Evolutionary conservation across 257 asterid species (phyloP).

Genomic region (Solanum tacnaense): DNA sequence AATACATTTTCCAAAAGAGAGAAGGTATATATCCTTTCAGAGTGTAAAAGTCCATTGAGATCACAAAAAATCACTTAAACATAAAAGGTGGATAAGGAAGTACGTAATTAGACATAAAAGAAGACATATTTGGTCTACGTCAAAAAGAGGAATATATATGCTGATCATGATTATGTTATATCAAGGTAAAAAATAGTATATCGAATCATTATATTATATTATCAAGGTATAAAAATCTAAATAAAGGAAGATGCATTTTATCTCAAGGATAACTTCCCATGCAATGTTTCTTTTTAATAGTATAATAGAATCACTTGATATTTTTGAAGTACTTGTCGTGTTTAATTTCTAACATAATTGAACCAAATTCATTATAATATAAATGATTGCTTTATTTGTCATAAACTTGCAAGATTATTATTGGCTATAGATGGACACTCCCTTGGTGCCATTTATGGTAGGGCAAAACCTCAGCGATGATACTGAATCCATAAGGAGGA

Average conservation of each 20-base stretch:
- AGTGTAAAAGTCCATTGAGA: neutral
- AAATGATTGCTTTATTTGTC: neutral
- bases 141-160: neutral
- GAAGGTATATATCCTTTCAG: neutral
- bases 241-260: neutral
- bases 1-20: neutral
- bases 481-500: neutral
- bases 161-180: neutral
- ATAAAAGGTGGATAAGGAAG: neutral
- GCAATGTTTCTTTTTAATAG: neutral
- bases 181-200: neutral
- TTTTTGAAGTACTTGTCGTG: neutral
- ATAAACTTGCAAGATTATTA: neutral
- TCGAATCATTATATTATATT: neutral
- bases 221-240: neutral
- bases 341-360: neutral
- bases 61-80: neutral
- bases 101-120: neutral
- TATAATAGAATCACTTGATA: neutral
- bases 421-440: neutral
- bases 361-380: neutral
- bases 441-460: neutral
- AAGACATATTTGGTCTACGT: neutral
- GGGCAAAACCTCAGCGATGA: neutral
- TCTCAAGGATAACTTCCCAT: neutral